Percentiles rank a stretch among this genome's conserved stretches.
Evolutionary conservation across 805 yeast genomes (phyloP).

Genomic region (Huiozyma sinensis): DNA sequence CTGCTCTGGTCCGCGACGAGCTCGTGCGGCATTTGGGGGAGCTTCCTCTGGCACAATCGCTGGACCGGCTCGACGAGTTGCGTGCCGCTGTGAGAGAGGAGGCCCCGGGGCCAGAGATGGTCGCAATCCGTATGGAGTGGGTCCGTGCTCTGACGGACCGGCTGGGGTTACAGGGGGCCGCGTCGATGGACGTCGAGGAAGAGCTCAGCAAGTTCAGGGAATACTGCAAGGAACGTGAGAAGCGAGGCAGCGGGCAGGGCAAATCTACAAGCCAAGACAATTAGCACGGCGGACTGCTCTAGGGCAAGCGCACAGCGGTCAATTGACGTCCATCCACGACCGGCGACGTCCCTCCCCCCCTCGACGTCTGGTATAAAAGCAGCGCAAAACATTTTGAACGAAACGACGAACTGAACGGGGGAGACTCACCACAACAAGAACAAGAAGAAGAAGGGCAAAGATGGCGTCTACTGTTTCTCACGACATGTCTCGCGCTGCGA

Average conservation of each 20-base stretch:
- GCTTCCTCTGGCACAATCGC: constrained; percentile 15
- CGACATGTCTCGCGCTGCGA: constrained; percentile 1
- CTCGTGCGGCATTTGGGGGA: constrained; percentile 10
- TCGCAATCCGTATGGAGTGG: constrained; percentile 26
- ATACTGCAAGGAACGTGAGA: constrained; percentile 9
- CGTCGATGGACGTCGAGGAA: constrained; percentile 14
- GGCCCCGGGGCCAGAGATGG: constrained; percentile 8
- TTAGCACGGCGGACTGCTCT: too few species aligned
- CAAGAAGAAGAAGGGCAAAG: not conserved
- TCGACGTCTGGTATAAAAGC: too few species aligned
- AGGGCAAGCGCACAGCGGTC: too few species aligned
- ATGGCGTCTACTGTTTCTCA: not conserved
- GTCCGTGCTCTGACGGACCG: constrained; percentile 21
- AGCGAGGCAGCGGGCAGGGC: not conserved
- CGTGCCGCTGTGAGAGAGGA: constrained; percentile 13
- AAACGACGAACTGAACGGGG: too few species aligned
- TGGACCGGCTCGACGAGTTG: constrained; percentile 17
- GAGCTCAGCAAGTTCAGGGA: constrained; percentile 11
- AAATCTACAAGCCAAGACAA: too few species aligned
- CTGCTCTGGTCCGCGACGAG: constrained; percentile 23
- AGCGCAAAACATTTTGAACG: too few species aligned
- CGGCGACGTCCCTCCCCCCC: too few species aligned
- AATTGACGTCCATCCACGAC: too few species aligned
- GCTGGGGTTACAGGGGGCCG: constrained; percentile 22
- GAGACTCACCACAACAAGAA: not conserved